A percentile compares a stretch with the other conserved stretches of the same genome.
Conservation (phyloP, 2,329 filamentous ascomycete genomes). For the Trichoderma semiorbis region DNA sequence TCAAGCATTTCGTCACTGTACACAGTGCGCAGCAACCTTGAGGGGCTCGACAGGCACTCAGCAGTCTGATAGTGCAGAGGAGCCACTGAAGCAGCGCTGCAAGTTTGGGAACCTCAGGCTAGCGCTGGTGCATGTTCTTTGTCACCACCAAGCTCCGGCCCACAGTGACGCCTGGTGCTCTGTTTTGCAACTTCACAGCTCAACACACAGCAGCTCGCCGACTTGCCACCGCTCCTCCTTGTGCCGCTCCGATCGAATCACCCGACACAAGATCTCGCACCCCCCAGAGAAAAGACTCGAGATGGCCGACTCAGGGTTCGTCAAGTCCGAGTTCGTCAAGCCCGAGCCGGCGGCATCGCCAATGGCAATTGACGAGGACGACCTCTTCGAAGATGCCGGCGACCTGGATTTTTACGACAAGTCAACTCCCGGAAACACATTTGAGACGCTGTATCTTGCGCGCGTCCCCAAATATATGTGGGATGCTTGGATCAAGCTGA, state of each 20-base stretch:
- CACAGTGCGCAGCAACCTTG: background rate
- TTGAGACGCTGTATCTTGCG: slow-evolving; percentile 63
- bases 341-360: slow-evolving; percentile 45
- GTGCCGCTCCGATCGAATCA: background rate
- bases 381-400: slow-evolving; percentile 60
- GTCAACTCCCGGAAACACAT: slow-evolving; percentile 35
- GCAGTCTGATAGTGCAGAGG: background rate
- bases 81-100: background rate
- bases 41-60: background rate
- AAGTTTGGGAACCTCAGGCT: slow-evolving; percentile 2
- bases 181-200: background rate
- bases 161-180: slow-evolving; percentile 1
- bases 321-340: slow-evolving; percentile 39
- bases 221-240: background rate
- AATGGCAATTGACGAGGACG: slow-evolving; percentile 56
- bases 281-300: background rate
- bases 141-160: background rate
- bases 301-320: slow-evolving; percentile 35
- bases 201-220: background rate
- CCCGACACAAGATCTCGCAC: background rate
- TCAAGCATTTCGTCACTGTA: background rate
- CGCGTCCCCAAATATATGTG: slow-evolving; percentile 77
- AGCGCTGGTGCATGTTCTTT: background rate
- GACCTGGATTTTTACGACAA: slow-evolving; percentile 56
- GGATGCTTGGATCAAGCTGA: slow-evolving; percentile 64